Base-by-base conservation (phyloP, 768 basidiomycete species). In the Tulasnella sp. region DNA sequence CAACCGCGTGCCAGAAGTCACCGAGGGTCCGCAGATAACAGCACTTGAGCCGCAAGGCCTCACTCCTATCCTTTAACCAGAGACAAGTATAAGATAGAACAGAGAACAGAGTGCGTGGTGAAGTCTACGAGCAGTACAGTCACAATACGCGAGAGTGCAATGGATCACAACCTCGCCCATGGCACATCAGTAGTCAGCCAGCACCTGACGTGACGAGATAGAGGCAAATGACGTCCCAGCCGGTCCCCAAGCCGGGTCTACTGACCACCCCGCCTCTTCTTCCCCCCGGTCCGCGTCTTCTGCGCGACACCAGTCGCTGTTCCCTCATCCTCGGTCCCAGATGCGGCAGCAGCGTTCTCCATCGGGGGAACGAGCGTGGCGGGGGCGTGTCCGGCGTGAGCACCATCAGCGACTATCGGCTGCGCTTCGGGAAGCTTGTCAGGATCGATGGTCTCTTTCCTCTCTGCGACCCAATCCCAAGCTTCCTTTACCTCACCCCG, bases 401-500 rank as follows among this genome's bases (percentile, higher is more conserved):
- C 64, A 28, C 64, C 64, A 69, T 69, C 64, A 69, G 34, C 64
- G 64, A 69, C 64, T 69, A 69, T 75, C 74, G 74, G 74, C 74
- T 75, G 41, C 40, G 46, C 74, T 75, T 75, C 74, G 41, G 74
- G 64, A 69, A 69, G 74, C 40, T 75, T 48, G 46, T 75, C 74
- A 48, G 74, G 74, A 75, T 75, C 74, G 64, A 69, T 69, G 14
- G 64, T 31, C 46, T 75, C 41, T 40, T 75, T 75, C 74, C 74
- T 75, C 46, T 78, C 77, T 37, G 50, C 77, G 28, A 42, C 88
- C 93, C 93, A 96, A 22, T 82, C 85, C 93, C 93, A 96, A 31
- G 91, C 90, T 37, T 90, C 88, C 18, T 82, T 83, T n/a, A 95
- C 82, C 85, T 97, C 96, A 77, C 95, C 93, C 81, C 91, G 89